Percentiles rank a stretch among this genome's conserved stretches.
These are phyloP conservation scores for Astragalus membranaceus DNA, from an alignment of 306 rosid genomes.

Conservation along the genomic window DNA sequence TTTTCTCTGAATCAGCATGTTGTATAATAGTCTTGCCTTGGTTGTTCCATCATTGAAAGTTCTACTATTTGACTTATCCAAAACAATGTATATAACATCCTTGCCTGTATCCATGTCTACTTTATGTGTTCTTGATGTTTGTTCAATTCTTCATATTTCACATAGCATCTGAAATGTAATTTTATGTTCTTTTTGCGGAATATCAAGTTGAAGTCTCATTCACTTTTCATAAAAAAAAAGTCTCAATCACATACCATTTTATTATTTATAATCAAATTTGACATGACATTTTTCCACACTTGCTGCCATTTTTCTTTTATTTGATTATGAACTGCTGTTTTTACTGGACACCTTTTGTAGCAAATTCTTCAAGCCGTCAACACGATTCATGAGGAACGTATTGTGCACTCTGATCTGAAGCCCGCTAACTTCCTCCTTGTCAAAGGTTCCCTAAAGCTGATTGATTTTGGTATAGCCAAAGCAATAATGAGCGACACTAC, in stretches of 20 bases:
- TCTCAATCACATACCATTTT: neutral
- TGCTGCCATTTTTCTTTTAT: neutral
- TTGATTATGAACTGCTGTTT: neutral
- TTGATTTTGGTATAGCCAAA: slow-evolving; percentile 95
- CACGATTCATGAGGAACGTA: slow-evolving; percentile 91
- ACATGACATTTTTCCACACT: neutral
- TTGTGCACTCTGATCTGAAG: slow-evolving; percentile 95
- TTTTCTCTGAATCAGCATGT: slow-evolving; percentile 16
- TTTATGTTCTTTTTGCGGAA: neutral
- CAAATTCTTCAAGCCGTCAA: slow-evolving; percentile 92
- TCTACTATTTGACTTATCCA: neutral
- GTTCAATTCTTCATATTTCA: neutral
- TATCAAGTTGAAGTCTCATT: neutral
- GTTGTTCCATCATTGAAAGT: neutral
- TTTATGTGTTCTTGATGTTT: slow-evolving; percentile 1
- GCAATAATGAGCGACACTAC: slow-evolving; percentile 97
- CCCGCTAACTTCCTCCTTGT: slow-evolving; percentile 96
- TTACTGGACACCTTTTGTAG: slow-evolving; percentile 35
- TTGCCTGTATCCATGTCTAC: neutral
- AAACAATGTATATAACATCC: neutral
- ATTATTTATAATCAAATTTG: neutral
- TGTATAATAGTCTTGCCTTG: slow-evolving; percentile 2
- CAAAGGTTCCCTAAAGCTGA: slow-evolving; percentile 86
- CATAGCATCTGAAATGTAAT: neutral
- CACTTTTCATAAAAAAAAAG: too few relatives aligned